Evolutionary conservation across 2,329 filamentous ascomycete genomes (phyloP).

Genomic region (Didymella exigua): DNA sequence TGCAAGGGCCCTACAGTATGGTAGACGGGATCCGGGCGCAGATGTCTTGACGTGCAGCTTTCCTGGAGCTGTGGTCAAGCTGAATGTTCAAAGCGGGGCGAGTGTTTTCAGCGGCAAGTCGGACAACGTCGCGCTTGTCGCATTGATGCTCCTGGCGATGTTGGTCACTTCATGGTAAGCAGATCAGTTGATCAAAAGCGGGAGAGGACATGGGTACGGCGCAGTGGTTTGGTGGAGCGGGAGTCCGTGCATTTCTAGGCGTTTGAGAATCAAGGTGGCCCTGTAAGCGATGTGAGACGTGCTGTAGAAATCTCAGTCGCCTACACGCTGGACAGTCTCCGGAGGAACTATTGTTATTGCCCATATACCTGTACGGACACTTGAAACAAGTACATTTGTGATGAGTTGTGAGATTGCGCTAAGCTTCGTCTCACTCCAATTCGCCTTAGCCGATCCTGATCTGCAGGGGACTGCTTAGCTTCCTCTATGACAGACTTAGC

Average conservation of each 20-base stretch:
- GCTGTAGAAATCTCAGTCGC: not conserved
- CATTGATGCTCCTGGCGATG: conserved; percentile 10
- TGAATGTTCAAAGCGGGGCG: conserved; percentile 36
- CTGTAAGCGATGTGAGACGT: conserved; percentile 8
- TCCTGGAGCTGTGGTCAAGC: conserved; percentile 48
- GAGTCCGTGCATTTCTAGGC: conserved; percentile 13
- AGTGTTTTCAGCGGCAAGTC: not conserved
- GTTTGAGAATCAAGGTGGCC: conserved; percentile 4
- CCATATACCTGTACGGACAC: conserved; percentile 4
- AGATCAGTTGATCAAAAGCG: not conserved
- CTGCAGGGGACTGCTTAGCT: conserved; percentile 13
- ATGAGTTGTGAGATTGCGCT: not conserved
- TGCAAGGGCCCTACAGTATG: conserved; percentile 31
- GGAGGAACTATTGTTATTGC: conserved; percentile 1
- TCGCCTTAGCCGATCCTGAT: conserved; percentile 10
- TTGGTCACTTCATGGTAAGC: conserved; percentile 11
- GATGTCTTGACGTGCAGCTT: conserved; percentile 47
- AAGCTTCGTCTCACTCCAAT: conserved; percentile 3
- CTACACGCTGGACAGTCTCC: not conserved
- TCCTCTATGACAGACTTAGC: conserved; percentile 1
- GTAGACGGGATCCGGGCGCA: conserved; percentile 22
- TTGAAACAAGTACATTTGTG: conserved; percentile 3
- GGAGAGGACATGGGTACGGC: conserved; percentile 2
- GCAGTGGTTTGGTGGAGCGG: conserved; percentile 1
- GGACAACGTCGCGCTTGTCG: conserved; percentile 16